Conservation (phyloP, 441 rosid genomes). For the Kokia cookei region DNA sequence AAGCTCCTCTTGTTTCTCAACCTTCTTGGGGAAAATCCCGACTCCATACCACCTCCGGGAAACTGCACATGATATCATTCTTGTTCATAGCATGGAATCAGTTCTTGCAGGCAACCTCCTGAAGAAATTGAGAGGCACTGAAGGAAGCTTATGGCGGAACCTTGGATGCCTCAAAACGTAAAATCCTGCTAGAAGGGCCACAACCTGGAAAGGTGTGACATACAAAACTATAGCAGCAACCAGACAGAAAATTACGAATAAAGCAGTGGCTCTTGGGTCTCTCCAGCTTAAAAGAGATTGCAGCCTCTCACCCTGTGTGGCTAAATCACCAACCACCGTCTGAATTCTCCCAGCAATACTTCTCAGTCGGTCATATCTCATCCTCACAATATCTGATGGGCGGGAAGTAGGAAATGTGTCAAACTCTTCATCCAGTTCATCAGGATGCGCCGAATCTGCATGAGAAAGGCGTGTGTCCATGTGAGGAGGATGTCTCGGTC, state of each 20-base stretch:
- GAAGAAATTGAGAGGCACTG: conserved; percentile 95
- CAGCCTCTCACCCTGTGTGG: conserved; percentile 92
- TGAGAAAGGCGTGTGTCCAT: conserved; percentile 96
- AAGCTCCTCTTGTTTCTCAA: conserved; percentile 20
- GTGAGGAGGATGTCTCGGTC: conserved; percentile 95
- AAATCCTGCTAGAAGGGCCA: conserved; percentile 66
- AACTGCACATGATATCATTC: not conserved
- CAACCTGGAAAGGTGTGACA: conserved; percentile 86
- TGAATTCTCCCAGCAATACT: conserved; percentile 94
- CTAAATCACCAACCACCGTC: conserved; percentile 92
- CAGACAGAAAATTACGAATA: conserved; percentile 80
- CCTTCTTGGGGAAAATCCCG: conserved; percentile 11
- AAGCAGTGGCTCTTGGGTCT: conserved; percentile 87
- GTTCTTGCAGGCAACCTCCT: conserved; percentile 94
- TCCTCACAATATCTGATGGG: conserved; percentile 66
- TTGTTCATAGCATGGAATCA: conserved; percentile 75
- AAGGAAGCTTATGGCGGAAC: conserved; percentile 84
- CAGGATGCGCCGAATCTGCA: conserved; percentile 80
- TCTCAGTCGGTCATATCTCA: conserved; percentile 89
- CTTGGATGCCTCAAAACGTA: conserved; percentile 92
- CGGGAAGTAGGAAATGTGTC: conserved; percentile 85
- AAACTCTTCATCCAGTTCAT: conserved; percentile 92
- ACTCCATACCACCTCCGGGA: conserved; percentile 5
- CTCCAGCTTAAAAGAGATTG: conserved; percentile 95
- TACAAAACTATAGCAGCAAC: conserved; percentile 76